Evolutionary conservation across 345 rosid genomes (phyloP).

Genomic region (Gossypium sturtianum): DNA sequence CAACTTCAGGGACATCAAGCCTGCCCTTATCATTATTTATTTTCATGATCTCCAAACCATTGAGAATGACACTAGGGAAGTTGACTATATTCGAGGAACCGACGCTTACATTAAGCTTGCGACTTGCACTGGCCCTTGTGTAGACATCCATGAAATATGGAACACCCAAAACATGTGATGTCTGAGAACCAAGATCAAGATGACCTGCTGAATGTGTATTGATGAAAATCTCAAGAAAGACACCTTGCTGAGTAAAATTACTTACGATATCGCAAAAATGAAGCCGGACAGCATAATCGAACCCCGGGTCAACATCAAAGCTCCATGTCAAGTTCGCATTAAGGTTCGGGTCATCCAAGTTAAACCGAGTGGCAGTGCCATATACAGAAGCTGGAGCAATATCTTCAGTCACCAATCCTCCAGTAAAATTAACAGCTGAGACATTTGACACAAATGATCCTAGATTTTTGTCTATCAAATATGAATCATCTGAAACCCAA

Average conservation of each 20-base stretch:
- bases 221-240: conserved; percentile 43
- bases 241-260: background rate
- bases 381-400: conserved; percentile 65
- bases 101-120: conserved; percentile 42
- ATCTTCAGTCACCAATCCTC: conserved; percentile 27
- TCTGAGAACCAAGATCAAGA: conserved; percentile 40
- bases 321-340: conserved; percentile 66
- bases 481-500: conserved; percentile 64
- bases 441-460: conserved; percentile 30
- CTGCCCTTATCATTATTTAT: conserved; percentile 45
- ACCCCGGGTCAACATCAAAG: conserved; percentile 56
- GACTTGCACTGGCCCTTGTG: conserved; percentile 21
- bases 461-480: conserved; percentile 25
- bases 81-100: conserved; percentile 39
- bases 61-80: conserved; percentile 37
- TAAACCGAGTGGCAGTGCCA: conserved; percentile 62
- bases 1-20: conserved; percentile 37
- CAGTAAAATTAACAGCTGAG: conserved; percentile 41
- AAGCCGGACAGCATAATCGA: conserved; percentile 63
- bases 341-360: conserved; percentile 29
- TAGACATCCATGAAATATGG: conserved; percentile 63
- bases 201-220: conserved; percentile 43
- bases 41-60: conserved; percentile 65
- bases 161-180: conserved; percentile 31
- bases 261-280: conserved; percentile 64